Percentiles rank a stretch among this genome's conserved stretches.
phyloP scores from a whole-genome alignment of 768 basidiomycete species.

The Mycena rebaudengoi region DNA sequence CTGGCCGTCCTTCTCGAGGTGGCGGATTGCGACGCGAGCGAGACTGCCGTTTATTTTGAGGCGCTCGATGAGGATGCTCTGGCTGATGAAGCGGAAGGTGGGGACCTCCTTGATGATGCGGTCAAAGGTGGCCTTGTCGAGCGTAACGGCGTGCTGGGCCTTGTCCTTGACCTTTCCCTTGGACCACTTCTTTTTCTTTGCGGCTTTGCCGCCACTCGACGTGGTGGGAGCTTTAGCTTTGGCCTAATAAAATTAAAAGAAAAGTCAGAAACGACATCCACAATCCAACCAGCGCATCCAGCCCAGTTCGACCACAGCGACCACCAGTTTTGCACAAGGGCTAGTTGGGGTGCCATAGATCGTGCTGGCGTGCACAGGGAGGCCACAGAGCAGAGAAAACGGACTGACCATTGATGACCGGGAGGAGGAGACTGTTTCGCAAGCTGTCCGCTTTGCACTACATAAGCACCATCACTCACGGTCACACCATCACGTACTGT shows the following conservation, averaged over 20 bases:
- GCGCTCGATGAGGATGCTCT: constrained; percentile 97
- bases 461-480: too few species aligned
- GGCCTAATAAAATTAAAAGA: constrained; percentile 48
- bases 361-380: too few species aligned
- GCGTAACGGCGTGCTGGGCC: constrained; percentile 94
- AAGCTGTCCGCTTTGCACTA: too few species aligned
- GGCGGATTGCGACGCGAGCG: constrained; percentile 89
- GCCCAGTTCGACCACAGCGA: constrained; percentile 2
- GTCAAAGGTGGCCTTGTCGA: constrained; percentile 93
- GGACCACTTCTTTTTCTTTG: constrained; percentile 99
- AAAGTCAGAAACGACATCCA: constrained; percentile 20
- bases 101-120: constrained; percentile 98
- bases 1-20: constrained; percentile 91
- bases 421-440: too few species aligned
- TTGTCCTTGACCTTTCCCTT: constrained; percentile 99
- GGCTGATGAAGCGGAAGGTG: constrained; percentile 98
- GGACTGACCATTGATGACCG: too few species aligned
- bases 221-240: constrained; percentile 85
- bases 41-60: constrained; percentile 96
- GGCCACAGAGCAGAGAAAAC: too few species aligned
- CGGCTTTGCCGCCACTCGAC: constrained; percentile 82
- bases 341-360: too few species aligned
- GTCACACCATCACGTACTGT: too few species aligned
- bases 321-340: too few species aligned
- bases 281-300: not conserved